Evolutionary conservation across 768 basidiomycete species (phyloP), one percentile per base, ranked within the genome.

Genomic region (Collybia mongolica): DNA sequence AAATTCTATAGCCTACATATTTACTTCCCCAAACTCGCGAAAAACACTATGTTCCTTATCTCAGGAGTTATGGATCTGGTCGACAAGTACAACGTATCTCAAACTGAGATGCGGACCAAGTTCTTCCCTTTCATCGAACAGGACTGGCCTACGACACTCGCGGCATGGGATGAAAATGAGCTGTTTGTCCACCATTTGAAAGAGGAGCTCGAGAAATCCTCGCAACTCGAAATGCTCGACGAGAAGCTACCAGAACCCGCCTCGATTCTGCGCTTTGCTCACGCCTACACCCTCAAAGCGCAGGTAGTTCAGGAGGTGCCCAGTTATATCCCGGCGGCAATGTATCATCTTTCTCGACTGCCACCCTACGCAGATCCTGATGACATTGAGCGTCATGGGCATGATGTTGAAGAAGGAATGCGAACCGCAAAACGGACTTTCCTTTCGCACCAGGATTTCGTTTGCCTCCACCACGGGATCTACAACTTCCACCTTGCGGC

Each of bases 291-390:
- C 6, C 45, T 23, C 24, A 39, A 18, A 11, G 43, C 55, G n/a
- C 23, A 44, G n/a, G 19, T 9, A 18, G 28, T 39, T 3, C 35
- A 54, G 36, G 23, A 38, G 4, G 24, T 58, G 9, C 39, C 51
- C 2, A 38, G 22, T n/a, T 57, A 57, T 18, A 29, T 52, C n/a
- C 48, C 53, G 4, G 53, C 48, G 7, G 51, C 44, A 12, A 52
- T 58, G n/a, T 58, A 58, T 41, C 54, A 53, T 37, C 51, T 58
- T 11, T 52, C 54, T 1, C 23, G 54, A 35, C 37, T 53, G 6
- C 46, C 53, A 17, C 45, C 51, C 6, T 46, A 37, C 17, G 54
- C 51, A n/a, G 54, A 55, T 28, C 23, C 39, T 2, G 51, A 50
- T 23, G 26, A 41, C 36, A 7, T 22, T 45, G 42, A 38, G 26